Evolutionary conservation across 2,329 filamentous ascomycete genomes (phyloP), one percentile per base, ranked within the genome.

Genomic region (Cercospora beticola): DNA sequence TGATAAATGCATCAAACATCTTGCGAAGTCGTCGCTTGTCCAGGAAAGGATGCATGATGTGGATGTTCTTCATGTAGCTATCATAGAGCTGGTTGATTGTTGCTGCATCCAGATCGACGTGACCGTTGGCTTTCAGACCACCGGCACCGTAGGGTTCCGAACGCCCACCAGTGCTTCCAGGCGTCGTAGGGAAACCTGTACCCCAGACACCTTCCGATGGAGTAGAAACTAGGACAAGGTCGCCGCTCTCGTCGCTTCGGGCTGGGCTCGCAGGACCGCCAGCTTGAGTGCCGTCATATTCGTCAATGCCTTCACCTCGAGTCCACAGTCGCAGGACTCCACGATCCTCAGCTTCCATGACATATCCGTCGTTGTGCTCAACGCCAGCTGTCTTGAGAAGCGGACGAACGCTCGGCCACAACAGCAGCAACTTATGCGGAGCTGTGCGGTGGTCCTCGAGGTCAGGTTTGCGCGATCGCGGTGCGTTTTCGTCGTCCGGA

Each of bases 361-460:
- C 77, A 68, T 81, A 81, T 52, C 77, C 73, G 49, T 78, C 76
- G 49, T 75, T 73, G 57, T 71, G 65, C 30, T 73, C 68, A 23
- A 77, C 72, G 18, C 73, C 64, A n/a, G 74, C 72, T 40, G 69
- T 67, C 56, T 68, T 58, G n/a, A 79, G 71, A 69, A 80, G 72
- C 72, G 79, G 68, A 74, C 78, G 58, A 70, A 74, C 83, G 73
- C 67, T 79, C 65, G 36, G 92, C 88, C 76, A 97, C 77, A 70
- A 85, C 81, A 76, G 84, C 81, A 98, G 82, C 18, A 98, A 83
- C 70, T 93, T 87, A 62, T 95, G 92, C 0, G 93, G 93, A n/a
- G 93, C 88, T 0, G 94, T 97, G 0, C 92, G 96, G 76, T 98
- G 94, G 73, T 97, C 92, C 30, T 89, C 87, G 0, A 93, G 92